Evolutionary conservation across 2,329 filamentous ascomycete species (phyloP).

Genomic region (Diaporthe helianthi): DNA sequence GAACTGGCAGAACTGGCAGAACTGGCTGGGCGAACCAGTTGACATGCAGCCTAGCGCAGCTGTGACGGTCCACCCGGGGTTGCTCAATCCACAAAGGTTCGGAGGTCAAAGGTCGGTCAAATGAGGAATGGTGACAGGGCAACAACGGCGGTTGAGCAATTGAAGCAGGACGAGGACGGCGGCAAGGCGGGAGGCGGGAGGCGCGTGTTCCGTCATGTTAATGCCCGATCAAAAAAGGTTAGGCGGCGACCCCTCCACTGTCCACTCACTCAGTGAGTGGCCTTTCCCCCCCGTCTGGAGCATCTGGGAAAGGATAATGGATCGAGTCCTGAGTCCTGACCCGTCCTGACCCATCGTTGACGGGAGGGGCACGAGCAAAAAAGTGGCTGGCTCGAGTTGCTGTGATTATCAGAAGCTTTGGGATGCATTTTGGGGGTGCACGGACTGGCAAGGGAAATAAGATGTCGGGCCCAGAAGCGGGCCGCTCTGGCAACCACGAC

Average conservation of each 20-base stretch:
- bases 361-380: not conserved
- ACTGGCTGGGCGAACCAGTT: constrained; percentile 20
- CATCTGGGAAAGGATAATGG: not conserved
- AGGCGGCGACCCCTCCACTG: no score
- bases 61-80: constrained; percentile 24
- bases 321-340: not conserved
- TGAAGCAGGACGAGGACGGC: not conserved
- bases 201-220: constrained; percentile 16
- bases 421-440: not conserved
- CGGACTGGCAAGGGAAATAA: constrained; percentile 11
- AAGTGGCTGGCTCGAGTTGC: not conserved
- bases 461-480: constrained; percentile 1
- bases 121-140: not conserved
- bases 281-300: not conserved
- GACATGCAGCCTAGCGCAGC: constrained; percentile 19
- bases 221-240: not conserved
- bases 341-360: not conserved
- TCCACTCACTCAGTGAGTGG: not conserved
- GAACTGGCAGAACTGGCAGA: no score
- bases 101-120: constrained; percentile 21
- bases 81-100: constrained; percentile 12
- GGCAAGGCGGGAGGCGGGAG: not conserved
- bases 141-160: not conserved
- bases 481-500: constrained; percentile 1
- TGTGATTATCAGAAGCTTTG: not conserved